Conservation (phyloP, 441 rosid genomes). For the Euphorbia celastroides region DNA sequence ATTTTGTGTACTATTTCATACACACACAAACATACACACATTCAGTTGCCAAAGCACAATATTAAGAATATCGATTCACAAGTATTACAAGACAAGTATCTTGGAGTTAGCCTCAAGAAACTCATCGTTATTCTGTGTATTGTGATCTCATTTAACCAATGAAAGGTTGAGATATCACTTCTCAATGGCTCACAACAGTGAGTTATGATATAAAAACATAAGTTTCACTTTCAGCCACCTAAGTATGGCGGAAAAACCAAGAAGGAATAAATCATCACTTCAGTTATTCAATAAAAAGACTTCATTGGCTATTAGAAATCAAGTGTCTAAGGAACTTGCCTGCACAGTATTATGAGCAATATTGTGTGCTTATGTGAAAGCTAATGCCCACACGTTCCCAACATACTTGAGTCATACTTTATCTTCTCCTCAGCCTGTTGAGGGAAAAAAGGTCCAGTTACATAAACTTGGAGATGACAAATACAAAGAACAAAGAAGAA, state of each 20-base stretch:
- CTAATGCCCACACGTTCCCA: conserved; percentile 96
- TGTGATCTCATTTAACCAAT: no score
- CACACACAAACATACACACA: no score
- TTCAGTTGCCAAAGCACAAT: no score
- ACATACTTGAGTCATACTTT: conserved; percentile 61
- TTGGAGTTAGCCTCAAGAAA: no score
- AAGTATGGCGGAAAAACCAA: background rate
- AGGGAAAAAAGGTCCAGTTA: conserved; percentile 9
- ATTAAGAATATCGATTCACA: no score
- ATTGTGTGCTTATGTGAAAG: conserved; percentile 74
- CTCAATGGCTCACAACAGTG: no score
- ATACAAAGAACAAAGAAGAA: background rate
- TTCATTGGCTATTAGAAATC: background rate
- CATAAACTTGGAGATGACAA: background rate
- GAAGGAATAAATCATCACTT: background rate
- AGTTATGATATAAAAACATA: background rate
- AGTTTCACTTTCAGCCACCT: background rate
- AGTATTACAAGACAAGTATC: no score
- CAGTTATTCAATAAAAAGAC: background rate
- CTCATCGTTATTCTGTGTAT: no score
- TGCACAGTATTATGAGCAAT: conserved; percentile 84
- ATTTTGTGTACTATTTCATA: no score
- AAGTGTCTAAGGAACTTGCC: conserved; percentile 43
- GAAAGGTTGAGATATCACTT: no score
- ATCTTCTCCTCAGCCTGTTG: conserved; percentile 70